Conservation (phyloP, 192 early-diverging fungal genomes). For the Backusella luteola region DNA sequence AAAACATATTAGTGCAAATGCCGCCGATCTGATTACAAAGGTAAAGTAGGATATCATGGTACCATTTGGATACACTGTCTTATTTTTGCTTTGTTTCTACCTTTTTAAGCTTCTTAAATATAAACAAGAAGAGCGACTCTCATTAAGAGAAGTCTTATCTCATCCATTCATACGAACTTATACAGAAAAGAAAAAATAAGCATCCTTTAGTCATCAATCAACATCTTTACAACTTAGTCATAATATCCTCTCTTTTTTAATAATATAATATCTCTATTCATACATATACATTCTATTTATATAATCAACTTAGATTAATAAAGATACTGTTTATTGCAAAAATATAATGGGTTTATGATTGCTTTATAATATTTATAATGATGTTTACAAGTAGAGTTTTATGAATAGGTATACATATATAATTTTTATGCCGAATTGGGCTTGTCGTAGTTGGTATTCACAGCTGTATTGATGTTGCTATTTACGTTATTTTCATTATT, state of each 20-base stretch:
- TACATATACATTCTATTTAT: background rate
- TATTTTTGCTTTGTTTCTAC: background rate
- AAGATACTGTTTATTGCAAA: background rate
- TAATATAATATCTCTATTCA: background rate
- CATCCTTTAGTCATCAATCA: background rate
- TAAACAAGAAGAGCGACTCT: constrained; percentile 65
- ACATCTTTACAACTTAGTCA: background rate
- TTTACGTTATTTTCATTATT: background rate
- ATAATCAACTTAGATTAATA: background rate
- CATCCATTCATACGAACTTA: constrained; percentile 62
- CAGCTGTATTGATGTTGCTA: background rate
- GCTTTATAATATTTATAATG: background rate
- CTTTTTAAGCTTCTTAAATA: constrained; percentile 68
- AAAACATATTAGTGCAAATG: constrained; percentile 71
- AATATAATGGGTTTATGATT: background rate
- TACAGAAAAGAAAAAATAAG: background rate
- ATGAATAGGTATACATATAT: background rate
- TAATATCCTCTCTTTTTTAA: background rate
- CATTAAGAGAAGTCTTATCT: constrained; percentile 68
- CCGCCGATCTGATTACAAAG: constrained; percentile 81
- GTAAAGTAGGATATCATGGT: constrained; percentile 35
- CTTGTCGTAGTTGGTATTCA: background rate
- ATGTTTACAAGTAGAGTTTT: background rate
- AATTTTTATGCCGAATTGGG: background rate
- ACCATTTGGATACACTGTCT: background rate